Conservation (phyloP, 768 basidiomycete species). For the Lyophyllum atratum region DNA sequence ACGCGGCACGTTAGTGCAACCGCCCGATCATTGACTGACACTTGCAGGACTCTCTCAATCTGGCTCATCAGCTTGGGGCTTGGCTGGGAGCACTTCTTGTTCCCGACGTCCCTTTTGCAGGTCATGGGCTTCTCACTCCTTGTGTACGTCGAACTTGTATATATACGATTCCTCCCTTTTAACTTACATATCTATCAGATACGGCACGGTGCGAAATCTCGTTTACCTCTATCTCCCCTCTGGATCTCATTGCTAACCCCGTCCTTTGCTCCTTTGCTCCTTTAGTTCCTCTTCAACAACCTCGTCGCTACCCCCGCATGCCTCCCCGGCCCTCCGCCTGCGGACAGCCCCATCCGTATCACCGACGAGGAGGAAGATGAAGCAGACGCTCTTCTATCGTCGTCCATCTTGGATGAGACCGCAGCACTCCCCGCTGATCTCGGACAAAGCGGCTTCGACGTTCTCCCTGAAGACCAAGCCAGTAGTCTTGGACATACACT, state of each 20-base stretch:
- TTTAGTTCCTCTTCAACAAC: constrained; percentile 87
- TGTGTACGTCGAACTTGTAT: too few species aligned
- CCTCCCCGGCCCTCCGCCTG: constrained; percentile 51
- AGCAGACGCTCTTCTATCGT: constrained; percentile 48
- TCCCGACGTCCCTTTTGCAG: constrained; percentile 82
- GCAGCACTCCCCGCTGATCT: constrained; percentile 81
- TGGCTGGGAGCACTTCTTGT: constrained; percentile 88
- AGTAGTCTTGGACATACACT: constrained; percentile 20
- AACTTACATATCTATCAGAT: constrained; percentile 43
- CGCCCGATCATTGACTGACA: constrained; percentile 88
- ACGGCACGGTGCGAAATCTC: constrained; percentile 70
- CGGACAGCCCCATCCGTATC: constrained; percentile 30
- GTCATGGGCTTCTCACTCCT: constrained; percentile 84
- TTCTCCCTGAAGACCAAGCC: constrained; percentile 58
- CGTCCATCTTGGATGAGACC: constrained; percentile 68
- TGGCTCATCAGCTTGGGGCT: constrained; percentile 90
- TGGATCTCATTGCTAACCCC: constrained; percentile 9
- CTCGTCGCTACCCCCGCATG: constrained; percentile 66
- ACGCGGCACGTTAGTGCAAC: constrained; percentile 94
- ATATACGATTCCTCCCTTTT: neutral
- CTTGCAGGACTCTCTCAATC: constrained; percentile 93
- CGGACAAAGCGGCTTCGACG: constrained; percentile 83
- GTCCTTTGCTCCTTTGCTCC: neutral
- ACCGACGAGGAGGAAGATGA: constrained; percentile 66
- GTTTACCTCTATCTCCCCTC: constrained; percentile 8